Percentiles rank a stretch among this genome's conserved stretches.
phyloP scores from a whole-genome alignment of 768 basidiomycete species.

The Amanita brunnescens region DNA sequence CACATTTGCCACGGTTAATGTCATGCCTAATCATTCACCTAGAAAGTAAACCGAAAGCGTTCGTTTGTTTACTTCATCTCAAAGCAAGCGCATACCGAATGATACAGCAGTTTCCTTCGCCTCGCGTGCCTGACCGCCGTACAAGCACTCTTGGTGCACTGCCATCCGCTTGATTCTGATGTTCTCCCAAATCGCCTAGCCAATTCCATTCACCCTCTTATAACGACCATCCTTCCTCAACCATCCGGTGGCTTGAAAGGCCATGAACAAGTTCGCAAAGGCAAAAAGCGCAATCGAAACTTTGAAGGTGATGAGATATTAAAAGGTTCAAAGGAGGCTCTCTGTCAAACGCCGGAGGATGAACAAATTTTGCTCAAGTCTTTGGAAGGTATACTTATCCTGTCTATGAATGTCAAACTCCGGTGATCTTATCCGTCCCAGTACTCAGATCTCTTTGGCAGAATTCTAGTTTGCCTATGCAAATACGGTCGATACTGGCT shows the following conservation, averaged over 20 bases:
- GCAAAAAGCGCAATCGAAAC: conserved; percentile 59
- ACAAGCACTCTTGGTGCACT: conserved; percentile 31
- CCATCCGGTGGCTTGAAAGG: conserved; percentile 23
- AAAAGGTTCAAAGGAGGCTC: conserved; percentile 33
- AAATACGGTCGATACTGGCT: conserved; percentile 49
- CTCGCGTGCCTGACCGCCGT: conserved; percentile 38
- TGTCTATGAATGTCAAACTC: not conserved
- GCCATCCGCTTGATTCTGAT: conserved; percentile 38
- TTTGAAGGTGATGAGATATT: conserved; percentile 76
- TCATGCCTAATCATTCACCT: conserved; percentile 49
- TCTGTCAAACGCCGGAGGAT: conserved; percentile 43
- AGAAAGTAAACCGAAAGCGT: conserved; percentile 47
- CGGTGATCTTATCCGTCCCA: conserved; percentile 17
- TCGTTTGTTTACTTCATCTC: conserved; percentile 15
- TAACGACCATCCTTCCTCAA: conserved; percentile 39
- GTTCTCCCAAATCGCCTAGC: conserved; percentile 44
- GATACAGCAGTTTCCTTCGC: conserved; percentile 25
- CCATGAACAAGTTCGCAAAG: conserved; percentile 31
- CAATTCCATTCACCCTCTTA: conserved; percentile 40
- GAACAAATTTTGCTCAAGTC: conserved; percentile 43
- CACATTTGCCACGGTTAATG: conserved; percentile 46
- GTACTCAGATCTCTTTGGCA: conserved; percentile 41
- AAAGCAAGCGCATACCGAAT: not conserved
- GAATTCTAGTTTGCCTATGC: conserved; percentile 40
- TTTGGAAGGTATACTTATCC: conserved; percentile 43